Conservation (phyloP, 139 green algal species). For the Mesostigma viride region DNA sequence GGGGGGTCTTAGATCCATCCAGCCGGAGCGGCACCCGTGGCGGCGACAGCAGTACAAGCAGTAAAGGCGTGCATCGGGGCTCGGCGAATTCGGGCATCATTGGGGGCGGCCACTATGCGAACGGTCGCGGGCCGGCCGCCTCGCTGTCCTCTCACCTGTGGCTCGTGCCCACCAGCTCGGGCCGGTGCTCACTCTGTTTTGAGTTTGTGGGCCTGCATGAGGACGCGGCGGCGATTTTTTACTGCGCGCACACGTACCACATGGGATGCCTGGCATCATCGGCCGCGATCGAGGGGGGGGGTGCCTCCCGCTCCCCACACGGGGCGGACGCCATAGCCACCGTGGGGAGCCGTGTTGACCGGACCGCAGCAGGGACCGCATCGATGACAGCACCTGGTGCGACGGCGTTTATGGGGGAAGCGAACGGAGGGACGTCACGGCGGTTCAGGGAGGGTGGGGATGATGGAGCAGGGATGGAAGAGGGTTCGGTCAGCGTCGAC, state of each 20-base stretch:
- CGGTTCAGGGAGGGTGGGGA: too few relatives aligned
- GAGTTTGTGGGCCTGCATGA: constrained; percentile 20
- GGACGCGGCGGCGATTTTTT: constrained; percentile 25
- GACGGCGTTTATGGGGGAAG: too few relatives aligned
- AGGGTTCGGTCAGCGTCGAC: too few relatives aligned
- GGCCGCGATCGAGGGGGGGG: too few relatives aligned
- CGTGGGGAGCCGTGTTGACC: too few relatives aligned
- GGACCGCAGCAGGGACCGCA: too few relatives aligned
- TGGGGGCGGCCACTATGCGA: neutral
- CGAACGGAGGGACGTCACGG: too few relatives aligned
- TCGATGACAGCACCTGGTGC: too few relatives aligned
- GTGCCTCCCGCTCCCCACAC: too few relatives aligned
- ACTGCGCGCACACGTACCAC: constrained; percentile 30
- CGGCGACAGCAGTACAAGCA: neutral
- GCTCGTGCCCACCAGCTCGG: neutral
- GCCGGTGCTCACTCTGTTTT: constrained; percentile 25
- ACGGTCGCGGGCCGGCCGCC: neutral
- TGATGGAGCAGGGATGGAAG: too few relatives aligned
- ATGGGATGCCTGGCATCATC: constrained; percentile 21
- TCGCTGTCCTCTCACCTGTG: neutral
- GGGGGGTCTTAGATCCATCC: neutral
- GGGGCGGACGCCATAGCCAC: too few relatives aligned
- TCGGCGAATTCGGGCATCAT: neutral
- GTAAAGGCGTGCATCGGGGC: neutral
- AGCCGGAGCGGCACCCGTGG: neutral